Evolutionary conservation across 139 green algal species (phyloP).

Genomic region (Chlorella sp.): DNA sequence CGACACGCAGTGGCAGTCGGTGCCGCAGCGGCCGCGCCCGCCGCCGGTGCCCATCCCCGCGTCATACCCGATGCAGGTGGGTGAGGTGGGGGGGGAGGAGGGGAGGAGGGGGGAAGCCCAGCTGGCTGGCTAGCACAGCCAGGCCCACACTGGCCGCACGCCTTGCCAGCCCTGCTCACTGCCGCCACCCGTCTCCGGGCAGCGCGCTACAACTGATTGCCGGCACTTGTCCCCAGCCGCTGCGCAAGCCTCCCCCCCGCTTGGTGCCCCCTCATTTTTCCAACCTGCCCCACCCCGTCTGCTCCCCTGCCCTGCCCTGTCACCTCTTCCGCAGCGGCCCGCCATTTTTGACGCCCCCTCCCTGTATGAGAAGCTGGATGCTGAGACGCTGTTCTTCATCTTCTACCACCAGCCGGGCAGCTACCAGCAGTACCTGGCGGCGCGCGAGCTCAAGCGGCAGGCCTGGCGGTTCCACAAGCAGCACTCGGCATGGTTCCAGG

Average conservation of each 20-base stretch:
- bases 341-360: conserved; percentile 81
- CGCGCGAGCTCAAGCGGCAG: conserved; percentile 92
- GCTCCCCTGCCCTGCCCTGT: background rate
- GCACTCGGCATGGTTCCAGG: conserved; percentile 91
- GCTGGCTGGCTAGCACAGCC: background rate
- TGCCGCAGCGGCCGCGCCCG: conserved; percentile 59
- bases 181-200: background rate
- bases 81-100: background rate
- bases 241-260: background rate
- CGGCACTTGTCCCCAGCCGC: background rate
- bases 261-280: background rate
- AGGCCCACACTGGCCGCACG: too few relatives aligned
- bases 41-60: conserved; percentile 67
- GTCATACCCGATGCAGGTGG: conserved; percentile 75
- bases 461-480: conserved; percentile 97
- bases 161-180: background rate
- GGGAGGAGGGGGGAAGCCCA: background rate
- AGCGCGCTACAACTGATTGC: background rate
- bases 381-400: conserved; percentile 96
- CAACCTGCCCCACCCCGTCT: background rate
- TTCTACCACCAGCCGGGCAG: conserved; percentile 97
- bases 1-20: conserved; percentile 67
- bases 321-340: conserved; percentile 34
- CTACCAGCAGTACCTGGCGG: conserved; percentile 94
- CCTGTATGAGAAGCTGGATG: conserved; percentile 94